These are phyloP conservation scores for Tetrahymena elliotti DNA, from an alignment of 73 alveolate genomes.

Conservation along the genomic window DNA sequence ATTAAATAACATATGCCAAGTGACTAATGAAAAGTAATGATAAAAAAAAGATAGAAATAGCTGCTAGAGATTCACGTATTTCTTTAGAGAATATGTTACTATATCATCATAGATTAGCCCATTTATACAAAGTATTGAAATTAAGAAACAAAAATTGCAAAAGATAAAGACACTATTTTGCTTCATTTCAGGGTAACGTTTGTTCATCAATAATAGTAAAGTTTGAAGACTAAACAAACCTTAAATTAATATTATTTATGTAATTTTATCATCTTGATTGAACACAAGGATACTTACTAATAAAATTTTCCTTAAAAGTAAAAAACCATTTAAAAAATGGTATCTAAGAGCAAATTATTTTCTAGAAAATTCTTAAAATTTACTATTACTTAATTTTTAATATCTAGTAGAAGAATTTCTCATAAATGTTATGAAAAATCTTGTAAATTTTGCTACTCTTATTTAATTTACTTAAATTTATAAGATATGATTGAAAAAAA, in stretches of 20 bases:
- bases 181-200: background rate
- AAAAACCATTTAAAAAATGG: background rate
- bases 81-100: background rate
- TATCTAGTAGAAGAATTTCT: background rate
- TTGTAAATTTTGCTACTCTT: background rate
- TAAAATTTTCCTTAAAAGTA: background rate
- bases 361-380: background rate
- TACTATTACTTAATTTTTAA: background rate
- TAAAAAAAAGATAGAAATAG: background rate
- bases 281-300: background rate
- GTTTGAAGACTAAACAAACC: background rate
- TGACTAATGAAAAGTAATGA: background rate
- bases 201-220: background rate
- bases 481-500: background rate
- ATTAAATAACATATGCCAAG: background rate
- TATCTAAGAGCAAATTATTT: background rate
- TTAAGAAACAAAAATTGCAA: background rate
- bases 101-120: background rate
- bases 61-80: background rate
- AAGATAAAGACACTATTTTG: background rate
- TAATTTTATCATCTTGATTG: background rate
- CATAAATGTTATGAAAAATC: background rate
- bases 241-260: background rate
- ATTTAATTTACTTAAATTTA: background rate
- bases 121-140: background rate